Conservation (phyloP, 768 basidiomycete species). For the Boletus fagicola region DNA sequence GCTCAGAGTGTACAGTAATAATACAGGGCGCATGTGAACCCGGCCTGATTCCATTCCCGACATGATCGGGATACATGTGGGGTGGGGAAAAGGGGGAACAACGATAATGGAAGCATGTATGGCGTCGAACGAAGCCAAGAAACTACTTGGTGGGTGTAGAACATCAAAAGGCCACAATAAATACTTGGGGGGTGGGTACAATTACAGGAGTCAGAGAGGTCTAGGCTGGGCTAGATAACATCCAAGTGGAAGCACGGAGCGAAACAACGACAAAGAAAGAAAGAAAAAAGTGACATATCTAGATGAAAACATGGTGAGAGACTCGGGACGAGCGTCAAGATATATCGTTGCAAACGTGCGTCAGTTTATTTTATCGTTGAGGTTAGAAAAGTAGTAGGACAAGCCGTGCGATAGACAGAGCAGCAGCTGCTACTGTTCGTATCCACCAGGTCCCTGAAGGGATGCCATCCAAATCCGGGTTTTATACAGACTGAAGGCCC, state of each 20-base stretch:
- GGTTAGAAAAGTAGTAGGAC: not conserved
- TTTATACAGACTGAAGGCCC: conserved; percentile 71
- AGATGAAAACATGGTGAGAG: conserved; percentile 23
- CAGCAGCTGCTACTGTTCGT: conserved; percentile 39
- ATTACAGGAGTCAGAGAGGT: conserved; percentile 22
- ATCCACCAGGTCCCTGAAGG: conserved; percentile 50
- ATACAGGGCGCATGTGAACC: conserved; percentile 17
- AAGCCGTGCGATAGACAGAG: not conserved
- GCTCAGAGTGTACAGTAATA: conserved; percentile 23
- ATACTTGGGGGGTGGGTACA: conserved; percentile 24
- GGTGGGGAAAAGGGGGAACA: not conserved
- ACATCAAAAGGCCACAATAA: conserved; percentile 12
- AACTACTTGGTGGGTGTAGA: not conserved
- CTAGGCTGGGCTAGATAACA: conserved; percentile 35
- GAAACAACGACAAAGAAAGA: not conserved
- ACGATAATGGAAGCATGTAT: not conserved
- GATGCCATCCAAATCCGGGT: conserved; percentile 96
- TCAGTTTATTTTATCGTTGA: conserved; percentile 17
- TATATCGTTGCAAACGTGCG: conserved; percentile 17
- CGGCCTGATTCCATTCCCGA: conserved; percentile 9
- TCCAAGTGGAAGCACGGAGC: conserved; percentile 12
- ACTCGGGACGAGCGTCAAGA: conserved; percentile 18
- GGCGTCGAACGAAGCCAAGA: not conserved
- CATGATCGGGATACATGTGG: not conserved
- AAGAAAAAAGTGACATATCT: conserved; percentile 30